These are phyloP conservation scores for Moniliella sp. DNA, from an alignment of 1,284 basidiomycete species.

Conservation along the genomic window DNA sequence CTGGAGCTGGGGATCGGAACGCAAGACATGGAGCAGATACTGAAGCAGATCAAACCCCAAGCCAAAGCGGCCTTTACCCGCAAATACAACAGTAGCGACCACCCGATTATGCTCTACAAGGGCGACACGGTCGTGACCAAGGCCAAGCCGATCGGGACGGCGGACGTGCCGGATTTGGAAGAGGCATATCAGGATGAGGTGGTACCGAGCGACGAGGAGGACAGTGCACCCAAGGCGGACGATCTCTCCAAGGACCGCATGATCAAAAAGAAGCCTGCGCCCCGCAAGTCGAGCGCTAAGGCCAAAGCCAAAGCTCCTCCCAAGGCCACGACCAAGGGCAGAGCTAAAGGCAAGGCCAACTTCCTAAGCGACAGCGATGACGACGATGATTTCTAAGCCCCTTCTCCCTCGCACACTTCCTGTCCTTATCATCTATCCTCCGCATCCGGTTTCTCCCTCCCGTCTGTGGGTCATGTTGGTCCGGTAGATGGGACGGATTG, in stretches of 20 bases:
- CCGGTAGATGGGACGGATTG: too few relatives aligned
- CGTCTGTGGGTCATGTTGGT: too few relatives aligned
- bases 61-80: constrained; percentile 67
- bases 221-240: constrained; percentile 2
- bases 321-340: too few relatives aligned
- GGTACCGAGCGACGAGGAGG: constrained; percentile 1
- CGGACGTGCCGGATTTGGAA: constrained; percentile 14
- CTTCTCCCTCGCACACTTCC: too few relatives aligned
- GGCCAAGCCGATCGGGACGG: constrained; percentile 9
- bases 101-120: constrained; percentile 22
- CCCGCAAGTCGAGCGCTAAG: constrained; percentile 1
- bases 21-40: constrained; percentile 44
- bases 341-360: too few relatives aligned
- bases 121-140: constrained; percentile 3
- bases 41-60: constrained; percentile 61
- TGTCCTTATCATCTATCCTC: too few relatives aligned
- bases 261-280: constrained; percentile 1
- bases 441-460: too few relatives aligned
- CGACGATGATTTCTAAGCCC: too few relatives aligned
- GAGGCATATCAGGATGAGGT: constrained; percentile 7
- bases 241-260: constrained; percentile 1
- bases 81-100: constrained; percentile 41
- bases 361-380: too few relatives aligned
- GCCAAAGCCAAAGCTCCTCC: constrained; percentile 1
- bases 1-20: constrained; percentile 74